Evolutionary conservation across 805 yeast species (phyloP).

Genomic region (Candida xiaguanensis): DNA sequence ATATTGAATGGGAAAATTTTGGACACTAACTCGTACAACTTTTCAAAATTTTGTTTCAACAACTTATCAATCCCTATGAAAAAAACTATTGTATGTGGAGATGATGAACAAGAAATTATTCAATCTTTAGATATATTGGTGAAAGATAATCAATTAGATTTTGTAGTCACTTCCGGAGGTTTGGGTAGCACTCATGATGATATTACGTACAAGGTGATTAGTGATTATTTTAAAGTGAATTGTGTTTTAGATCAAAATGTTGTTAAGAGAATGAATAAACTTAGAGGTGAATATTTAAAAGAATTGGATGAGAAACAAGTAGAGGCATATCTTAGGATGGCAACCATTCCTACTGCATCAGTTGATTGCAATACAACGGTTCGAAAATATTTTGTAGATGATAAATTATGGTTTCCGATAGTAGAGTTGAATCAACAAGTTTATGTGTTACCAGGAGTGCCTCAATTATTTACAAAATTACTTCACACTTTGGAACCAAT

Average conservation of each 20-base stretch:
- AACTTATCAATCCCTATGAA: constrained; percentile 61
- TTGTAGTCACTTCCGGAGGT: constrained; percentile 67
- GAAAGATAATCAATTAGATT: constrained; percentile 48
- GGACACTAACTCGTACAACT: constrained; percentile 72
- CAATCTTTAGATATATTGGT: constrained; percentile 47
- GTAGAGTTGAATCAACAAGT: constrained; percentile 64
- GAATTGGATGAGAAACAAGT: constrained; percentile 40
- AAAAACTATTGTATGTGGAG: constrained; percentile 72
- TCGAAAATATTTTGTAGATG: constrained; percentile 38
- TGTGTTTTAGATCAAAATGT: constrained; percentile 53
- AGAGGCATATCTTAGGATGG: constrained; percentile 73
- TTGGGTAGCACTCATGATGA: constrained; percentile 93
- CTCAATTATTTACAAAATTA: constrained; percentile 61
- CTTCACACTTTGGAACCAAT: constrained; percentile 41
- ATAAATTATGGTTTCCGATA: constrained; percentile 79
- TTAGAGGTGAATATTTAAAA: constrained; percentile 37
- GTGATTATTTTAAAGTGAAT: constrained; percentile 55
- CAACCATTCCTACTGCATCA: constrained; percentile 53
- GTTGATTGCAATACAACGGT: constrained; percentile 23
- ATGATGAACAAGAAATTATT: constrained; percentile 63
- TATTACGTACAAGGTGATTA: constrained; percentile 75
- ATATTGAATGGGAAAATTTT: constrained; percentile 79
- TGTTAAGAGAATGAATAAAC: constrained; percentile 53
- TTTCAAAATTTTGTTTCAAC: constrained; percentile 67
- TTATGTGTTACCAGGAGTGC: constrained; percentile 80